Evolutionary conservation across 169 alveolate genomes (phyloP).

Genomic region (Babesia ovis): DNA sequence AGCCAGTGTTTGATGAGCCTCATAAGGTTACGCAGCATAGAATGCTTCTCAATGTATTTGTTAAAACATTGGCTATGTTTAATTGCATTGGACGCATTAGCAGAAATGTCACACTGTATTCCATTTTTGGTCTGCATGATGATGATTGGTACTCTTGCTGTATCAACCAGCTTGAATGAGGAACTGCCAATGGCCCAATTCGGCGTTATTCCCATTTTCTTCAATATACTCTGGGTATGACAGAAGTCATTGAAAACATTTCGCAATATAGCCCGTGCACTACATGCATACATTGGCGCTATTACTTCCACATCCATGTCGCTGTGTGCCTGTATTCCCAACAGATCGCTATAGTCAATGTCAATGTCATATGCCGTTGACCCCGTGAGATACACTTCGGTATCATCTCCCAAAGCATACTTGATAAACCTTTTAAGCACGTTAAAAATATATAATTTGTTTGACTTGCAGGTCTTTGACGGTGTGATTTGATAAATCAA

Average conservation of each 20-base stretch:
- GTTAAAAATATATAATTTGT: constrained; percentile 43
- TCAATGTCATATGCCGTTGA: constrained; percentile 68
- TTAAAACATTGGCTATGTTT: constrained; percentile 84
- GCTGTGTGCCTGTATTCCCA: constrained; percentile 39
- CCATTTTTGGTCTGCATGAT: constrained; percentile 76
- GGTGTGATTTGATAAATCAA: constrained; percentile 49
- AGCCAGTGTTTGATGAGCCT: constrained; percentile 83
- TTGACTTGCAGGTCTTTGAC: constrained; percentile 34
- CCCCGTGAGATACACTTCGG: constrained; percentile 57
- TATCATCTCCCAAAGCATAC: constrained; percentile 60
- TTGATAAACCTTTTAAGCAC: constrained; percentile 47
- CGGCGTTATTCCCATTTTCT: constrained; percentile 28
- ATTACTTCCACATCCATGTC: constrained; percentile 59
- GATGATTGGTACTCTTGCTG: constrained; percentile 88
- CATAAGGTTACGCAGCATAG: constrained; percentile 84
- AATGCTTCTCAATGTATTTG: constrained; percentile 73
- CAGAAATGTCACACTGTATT: constrained; percentile 86
- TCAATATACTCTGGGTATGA: constrained; percentile 34
- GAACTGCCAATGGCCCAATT: constrained; percentile 61
- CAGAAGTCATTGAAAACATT: constrained; percentile 35
- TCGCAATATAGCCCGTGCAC: constrained; percentile 43
- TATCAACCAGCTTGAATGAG: constrained; percentile 80
- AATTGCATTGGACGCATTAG: constrained; percentile 83
- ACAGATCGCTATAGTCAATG: constrained; percentile 45
- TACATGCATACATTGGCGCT: constrained; percentile 30